These are phyloP conservation scores for Magnusiomyces suaveolens DNA, from an alignment of 1,139 yeast species.

Conservation along the genomic window DNA sequence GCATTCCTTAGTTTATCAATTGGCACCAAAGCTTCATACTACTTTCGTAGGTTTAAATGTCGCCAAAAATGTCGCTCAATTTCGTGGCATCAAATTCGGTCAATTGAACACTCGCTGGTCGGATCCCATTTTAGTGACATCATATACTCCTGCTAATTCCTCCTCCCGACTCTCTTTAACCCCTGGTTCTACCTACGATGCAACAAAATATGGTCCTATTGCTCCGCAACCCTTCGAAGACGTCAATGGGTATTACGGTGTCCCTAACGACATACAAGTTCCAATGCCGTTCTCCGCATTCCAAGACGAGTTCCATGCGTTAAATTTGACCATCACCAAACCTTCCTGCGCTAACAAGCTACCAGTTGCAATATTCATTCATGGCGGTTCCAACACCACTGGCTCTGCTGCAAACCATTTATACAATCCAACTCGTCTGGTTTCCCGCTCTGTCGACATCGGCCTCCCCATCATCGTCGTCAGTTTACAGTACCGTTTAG, in stretches of 20 bases:
- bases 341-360: slow-evolving; percentile 15
- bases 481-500: slow-evolving; percentile 25
- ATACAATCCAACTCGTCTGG: slow-evolving; percentile 16
- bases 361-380: slow-evolving; percentile 27
- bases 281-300: slow-evolving; percentile 9
- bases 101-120: slow-evolving; percentile 11
- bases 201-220: slow-evolving; percentile 13
- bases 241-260: slow-evolving; percentile 11
- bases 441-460: slow-evolving; percentile 20
- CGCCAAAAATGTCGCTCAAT: slow-evolving; percentile 8
- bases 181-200: slow-evolving; percentile 7
- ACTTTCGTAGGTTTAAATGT: slow-evolving; percentile 10
- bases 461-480: slow-evolving; percentile 27
- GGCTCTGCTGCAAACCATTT: slow-evolving; percentile 16
- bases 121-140: slow-evolving; percentile 2
- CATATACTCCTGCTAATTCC: not conserved
- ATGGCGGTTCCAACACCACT: slow-evolving; percentile 25
- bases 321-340: slow-evolving; percentile 20
- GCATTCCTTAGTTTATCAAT: not conserved
- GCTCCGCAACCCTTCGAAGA: slow-evolving; percentile 14
- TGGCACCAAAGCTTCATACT: not conserved
- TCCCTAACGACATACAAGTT: slow-evolving; percentile 2
- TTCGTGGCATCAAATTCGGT: slow-evolving; percentile 14
- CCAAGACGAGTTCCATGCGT: slow-evolving; percentile 20
- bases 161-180: not conserved